phyloP scores from a whole-genome alignment of 257 asterid species.

The Solanum ahanhuiri region DNA sequence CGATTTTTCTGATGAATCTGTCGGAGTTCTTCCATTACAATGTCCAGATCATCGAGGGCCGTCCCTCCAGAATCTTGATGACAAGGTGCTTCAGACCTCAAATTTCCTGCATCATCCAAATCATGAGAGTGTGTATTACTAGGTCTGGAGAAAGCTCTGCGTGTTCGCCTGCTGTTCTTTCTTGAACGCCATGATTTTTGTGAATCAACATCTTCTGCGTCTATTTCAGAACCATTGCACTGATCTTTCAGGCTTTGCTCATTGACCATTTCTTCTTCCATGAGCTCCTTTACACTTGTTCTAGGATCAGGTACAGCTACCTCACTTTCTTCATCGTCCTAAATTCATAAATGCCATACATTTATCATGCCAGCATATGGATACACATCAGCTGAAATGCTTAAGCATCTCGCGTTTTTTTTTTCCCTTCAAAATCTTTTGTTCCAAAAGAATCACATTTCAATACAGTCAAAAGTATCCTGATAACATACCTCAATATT shows the following conservation, averaged over 20 bases:
- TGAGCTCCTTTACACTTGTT: conserved; percentile 84
- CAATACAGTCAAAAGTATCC: not conserved
- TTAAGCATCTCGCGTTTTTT: not conserved
- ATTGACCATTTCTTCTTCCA: conserved; percentile 78
- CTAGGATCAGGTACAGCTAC: conserved; percentile 20
- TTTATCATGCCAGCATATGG: not conserved
- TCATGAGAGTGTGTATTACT: conserved; percentile 30
- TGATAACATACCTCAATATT: not conserved
- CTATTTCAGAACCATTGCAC: conserved; percentile 21
- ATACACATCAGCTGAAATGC: not conserved
- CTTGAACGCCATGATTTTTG: conserved; percentile 23
- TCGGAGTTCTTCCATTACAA: conserved; percentile 38
- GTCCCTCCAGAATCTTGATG: conserved; percentile 15
- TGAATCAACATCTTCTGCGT: conserved; percentile 11
- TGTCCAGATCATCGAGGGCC: conserved; percentile 40
- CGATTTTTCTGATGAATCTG: conserved; percentile 20
- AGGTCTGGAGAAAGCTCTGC: conserved; percentile 23
- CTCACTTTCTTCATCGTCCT: conserved; percentile 45
- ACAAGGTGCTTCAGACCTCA: conserved; percentile 14
- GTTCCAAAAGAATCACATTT: not conserved
- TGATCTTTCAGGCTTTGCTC: conserved; percentile 32
- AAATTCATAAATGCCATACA: not conserved
- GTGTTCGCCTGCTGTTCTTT: conserved; percentile 26
- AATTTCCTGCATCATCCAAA: conserved; percentile 20
- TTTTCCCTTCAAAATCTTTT: not conserved